phyloP scores from a whole-genome alignment of 176 grass and related monocot genomes.

The Puya raimondii region DNA sequence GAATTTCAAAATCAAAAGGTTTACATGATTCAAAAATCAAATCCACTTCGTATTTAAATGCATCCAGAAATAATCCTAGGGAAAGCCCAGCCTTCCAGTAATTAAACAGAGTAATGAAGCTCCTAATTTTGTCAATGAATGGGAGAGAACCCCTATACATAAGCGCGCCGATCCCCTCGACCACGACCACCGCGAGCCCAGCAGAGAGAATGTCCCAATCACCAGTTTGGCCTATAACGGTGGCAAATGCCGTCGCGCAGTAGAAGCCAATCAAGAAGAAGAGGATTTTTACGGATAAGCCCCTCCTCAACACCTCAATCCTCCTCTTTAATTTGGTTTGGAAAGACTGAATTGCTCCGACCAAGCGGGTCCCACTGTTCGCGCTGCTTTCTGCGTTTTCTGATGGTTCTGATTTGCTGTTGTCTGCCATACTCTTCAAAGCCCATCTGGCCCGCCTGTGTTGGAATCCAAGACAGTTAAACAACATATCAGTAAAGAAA shows the following conservation, averaged over 20 bases:
- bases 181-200: constrained; percentile 69
- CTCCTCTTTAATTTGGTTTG: constrained; percentile 32
- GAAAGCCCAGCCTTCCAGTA: constrained; percentile 96
- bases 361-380: constrained; percentile 43
- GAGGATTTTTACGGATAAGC: constrained; percentile 53
- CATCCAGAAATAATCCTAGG: constrained; percentile 77
- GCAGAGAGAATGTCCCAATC: constrained; percentile 98
- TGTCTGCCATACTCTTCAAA: constrained; percentile 37
- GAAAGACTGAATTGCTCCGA: constrained; percentile 39
- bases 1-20: constrained; percentile 38
- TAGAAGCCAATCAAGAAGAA: constrained; percentile 90
- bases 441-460: constrained; percentile 25
- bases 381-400: constrained; percentile 33
- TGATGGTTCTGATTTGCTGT: constrained; percentile 21
- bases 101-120: constrained; percentile 63
- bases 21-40: constrained; percentile 63
- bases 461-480: background rate
- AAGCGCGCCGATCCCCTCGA: constrained; percentile 76
- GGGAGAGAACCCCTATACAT: constrained; percentile 70
- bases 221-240: constrained; percentile 82
- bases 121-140: constrained; percentile 49
- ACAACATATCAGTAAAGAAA: background rate
- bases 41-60: constrained; percentile 79
- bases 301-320: constrained; percentile 45
- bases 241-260: constrained; percentile 84